A percentile compares a stretch with the other conserved stretches of the same genome.
Conservation (phyloP, 1,284 basidiomycete genomes). For the Ceratobasidium sp. region DNA sequence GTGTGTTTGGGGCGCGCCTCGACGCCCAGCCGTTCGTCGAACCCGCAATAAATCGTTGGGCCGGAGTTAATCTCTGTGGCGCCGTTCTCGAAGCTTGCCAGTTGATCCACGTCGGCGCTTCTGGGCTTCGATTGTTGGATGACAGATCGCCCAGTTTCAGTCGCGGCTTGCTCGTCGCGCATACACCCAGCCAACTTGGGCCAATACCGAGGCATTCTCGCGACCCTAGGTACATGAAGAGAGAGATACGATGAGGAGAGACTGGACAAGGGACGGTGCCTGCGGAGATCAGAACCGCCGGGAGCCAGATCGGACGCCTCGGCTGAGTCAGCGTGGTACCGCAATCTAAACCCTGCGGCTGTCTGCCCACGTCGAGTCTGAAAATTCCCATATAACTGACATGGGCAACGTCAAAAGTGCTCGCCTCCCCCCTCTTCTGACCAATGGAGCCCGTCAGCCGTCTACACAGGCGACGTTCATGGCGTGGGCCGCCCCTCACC, state of each 20-base stretch:
- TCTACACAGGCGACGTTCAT: conserved; percentile 5
- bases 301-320: neutral
- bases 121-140: neutral
- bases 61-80: neutral
- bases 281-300: neutral
- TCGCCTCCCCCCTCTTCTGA: neutral
- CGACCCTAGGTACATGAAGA: neutral
- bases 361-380: neutral
- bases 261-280: conserved; percentile 2
- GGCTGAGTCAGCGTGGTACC: neutral
- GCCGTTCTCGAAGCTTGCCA: neutral
- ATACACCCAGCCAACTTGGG: neutral
- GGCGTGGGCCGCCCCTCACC: conserved; percentile 22
- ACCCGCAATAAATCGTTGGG: neutral
- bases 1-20: neutral
- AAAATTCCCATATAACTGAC: neutral
- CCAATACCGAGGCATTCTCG: neutral
- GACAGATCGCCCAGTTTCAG: neutral
- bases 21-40: neutral
- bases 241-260: neutral
- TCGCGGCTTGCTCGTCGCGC: neutral
- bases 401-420: neutral
- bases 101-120: neutral
- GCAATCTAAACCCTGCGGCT: conserved; percentile 1
- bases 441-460: conserved; percentile 24